Evolutionary conservation across 23 red algal genomes (phyloP).

Genomic region (Gracilariopsis chorda): DNA sequence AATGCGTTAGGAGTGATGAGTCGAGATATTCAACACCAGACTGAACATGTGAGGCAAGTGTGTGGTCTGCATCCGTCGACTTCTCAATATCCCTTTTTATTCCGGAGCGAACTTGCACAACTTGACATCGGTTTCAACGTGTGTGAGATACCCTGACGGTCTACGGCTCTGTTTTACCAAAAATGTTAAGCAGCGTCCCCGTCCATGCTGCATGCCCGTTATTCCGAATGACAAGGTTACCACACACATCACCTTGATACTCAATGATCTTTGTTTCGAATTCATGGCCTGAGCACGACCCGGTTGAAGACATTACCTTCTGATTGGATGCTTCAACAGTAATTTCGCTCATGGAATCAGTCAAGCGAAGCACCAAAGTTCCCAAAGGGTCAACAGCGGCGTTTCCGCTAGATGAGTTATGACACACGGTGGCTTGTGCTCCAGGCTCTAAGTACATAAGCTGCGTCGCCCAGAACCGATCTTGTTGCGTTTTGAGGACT

Average conservation of each 20-base stretch:
- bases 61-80: no score
- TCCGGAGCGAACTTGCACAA: no score
- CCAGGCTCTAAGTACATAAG: not conserved
- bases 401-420: not conserved
- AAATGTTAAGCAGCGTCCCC: not conserved
- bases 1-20: no score
- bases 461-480: slow-evolving; percentile 7
- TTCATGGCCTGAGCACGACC: not conserved
- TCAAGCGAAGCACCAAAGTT: not conserved
- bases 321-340: not conserved
- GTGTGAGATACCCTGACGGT: no score
- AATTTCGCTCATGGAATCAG: not conserved
- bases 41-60: no score
- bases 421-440: not conserved
- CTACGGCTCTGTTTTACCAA: no score
- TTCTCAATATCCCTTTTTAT: no score
- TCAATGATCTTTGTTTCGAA: not conserved
- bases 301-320: not conserved
- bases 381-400: not conserved
- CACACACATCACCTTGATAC: not conserved
- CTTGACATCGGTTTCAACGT: no score
- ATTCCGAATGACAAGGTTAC: not conserved
- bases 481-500: not conserved
- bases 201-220: not conserved
- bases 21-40: no score